Base-by-base conservation (phyloP, 2,329 filamentous ascomycete species). In the Nannizziopsis barbatae region DNA sequence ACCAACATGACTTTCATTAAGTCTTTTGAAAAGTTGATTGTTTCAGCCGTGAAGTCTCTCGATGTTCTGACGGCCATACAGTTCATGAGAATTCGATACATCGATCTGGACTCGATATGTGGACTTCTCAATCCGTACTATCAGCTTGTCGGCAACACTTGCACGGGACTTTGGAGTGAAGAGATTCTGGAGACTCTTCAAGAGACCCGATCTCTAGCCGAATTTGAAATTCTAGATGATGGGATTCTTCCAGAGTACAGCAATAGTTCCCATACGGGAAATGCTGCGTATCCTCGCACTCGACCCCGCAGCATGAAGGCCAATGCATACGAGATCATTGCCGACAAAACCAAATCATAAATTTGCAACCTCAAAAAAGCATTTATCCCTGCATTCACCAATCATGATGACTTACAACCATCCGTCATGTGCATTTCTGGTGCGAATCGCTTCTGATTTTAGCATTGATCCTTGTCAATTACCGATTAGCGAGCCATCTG, bases 61-160 rank as follows among this genome's bases (percentile, higher is more conserved):
- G 72, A 73, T 11, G 72, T 70, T 27, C 73, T 85, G 42, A 72
- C 74, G 45, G 67, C 71, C n/a, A 64, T 88, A 30, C 68, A 79
- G 39, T 78, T 79, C 61, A 63, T 88, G 53, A 74, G 83, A 50
- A 85, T 87, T 57, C 79, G 83, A 47, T 87, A 84, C 57, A 80
- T 87, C 46, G 83, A 87, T 62, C 71, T 87, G 5, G 83, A 87
- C 59, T 84, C 82, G 1, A 77, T 80, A 2, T 73, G 83, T 11
- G 83, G 82, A 2, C 76, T 80, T 1, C 66, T 86, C 3, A 86
- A 87, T 56, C 84, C 84, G 0, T 86, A 81, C 58, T 88, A 86
- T 60, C 68, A 82, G 49, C 66, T 86, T 37, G 68, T 73, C 31
- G 70, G 79, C 41, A 75, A 75, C 33, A 66, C 71, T 57, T 83